phyloP scores from a whole-genome alignment of 768 basidiomycete species.

The Nidularia pulvinata region DNA sequence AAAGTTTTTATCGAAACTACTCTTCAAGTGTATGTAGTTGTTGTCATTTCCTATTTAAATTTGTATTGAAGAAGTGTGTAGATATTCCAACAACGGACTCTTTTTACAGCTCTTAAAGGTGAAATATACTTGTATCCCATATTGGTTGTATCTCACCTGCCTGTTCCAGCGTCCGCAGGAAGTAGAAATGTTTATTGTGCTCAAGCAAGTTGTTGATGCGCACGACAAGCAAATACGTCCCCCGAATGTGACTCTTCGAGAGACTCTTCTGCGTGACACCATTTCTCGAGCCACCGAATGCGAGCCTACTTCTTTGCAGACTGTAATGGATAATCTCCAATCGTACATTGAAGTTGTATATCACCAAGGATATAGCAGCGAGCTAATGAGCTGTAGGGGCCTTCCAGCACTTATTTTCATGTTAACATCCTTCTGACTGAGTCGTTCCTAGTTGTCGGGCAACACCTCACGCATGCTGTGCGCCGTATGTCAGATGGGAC shows the following conservation, averaged over 20 bases:
- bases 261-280: constrained; percentile 57
- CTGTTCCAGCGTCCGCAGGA: constrained; percentile 39
- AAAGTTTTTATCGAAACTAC: constrained; percentile 52
- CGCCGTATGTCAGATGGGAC: constrained; percentile 59
- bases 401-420: background rate
- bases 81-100: constrained; percentile 58
- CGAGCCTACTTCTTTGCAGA: constrained; percentile 48
- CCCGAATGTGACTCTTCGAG: constrained; percentile 38
- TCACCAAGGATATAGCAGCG: constrained; percentile 45
- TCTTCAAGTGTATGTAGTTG: constrained; percentile 40
- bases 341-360: constrained; percentile 59
- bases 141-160: background rate
- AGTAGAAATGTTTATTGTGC: constrained; percentile 48
- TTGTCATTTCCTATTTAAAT: background rate
- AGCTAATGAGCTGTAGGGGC: constrained; percentile 56
- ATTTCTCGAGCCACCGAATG: constrained; percentile 45
- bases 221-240: constrained; percentile 39
- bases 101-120: constrained; percentile 62
- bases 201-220: constrained; percentile 45
- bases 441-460: constrained; percentile 47
- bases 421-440: constrained; percentile 3
- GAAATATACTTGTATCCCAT: constrained; percentile 4
- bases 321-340: constrained; percentile 55
- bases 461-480: constrained; percentile 49
- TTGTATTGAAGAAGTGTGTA: constrained; percentile 16